Evolutionary conservation across 225 moss, liverwort and hornwort species (phyloP).

Genomic region (Pseudoscleropodium purum): DNA sequence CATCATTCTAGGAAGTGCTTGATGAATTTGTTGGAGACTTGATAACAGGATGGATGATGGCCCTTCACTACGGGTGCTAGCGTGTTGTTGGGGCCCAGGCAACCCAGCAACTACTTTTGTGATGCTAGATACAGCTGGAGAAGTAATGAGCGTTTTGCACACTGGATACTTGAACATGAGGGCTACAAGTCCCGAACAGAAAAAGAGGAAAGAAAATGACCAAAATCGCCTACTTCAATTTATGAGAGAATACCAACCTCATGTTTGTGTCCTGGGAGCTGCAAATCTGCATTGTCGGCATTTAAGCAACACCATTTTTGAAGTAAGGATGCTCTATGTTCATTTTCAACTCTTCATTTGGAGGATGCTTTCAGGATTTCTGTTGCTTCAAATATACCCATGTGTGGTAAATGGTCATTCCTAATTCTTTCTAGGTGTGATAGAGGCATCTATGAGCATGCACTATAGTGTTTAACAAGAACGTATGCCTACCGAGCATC

Average conservation of each 20-base stretch:
- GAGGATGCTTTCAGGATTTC: background rate
- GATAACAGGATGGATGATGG: slow-evolving; percentile 59
- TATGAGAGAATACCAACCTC: slow-evolving; percentile 81
- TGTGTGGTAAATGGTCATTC: background rate
- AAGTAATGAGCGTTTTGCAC: slow-evolving; percentile 79
- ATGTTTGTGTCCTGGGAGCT: slow-evolving; percentile 84
- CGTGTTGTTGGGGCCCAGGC: slow-evolving; percentile 98
- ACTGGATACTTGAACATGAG: slow-evolving; percentile 85
- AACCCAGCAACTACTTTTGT: slow-evolving; percentile 99
- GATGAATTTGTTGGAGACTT: background rate
- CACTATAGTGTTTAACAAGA: background rate
- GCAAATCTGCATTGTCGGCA: slow-evolving; percentile 79
- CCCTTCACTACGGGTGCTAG: slow-evolving; percentile 76
- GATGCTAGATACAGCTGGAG: slow-evolving; percentile 90
- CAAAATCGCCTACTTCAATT: slow-evolving; percentile 65
- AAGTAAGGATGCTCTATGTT: slow-evolving; percentile 32
- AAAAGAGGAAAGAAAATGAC: slow-evolving; percentile 70
- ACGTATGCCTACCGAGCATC: background rate
- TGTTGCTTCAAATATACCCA: background rate
- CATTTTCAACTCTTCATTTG: background rate
- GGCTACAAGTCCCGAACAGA: slow-evolving; percentile 58
- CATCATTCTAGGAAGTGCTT: background rate
- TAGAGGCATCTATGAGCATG: background rate
- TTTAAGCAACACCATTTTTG: slow-evolving; percentile 50
- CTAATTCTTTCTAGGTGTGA: background rate